Conservation (phyloP, 2,329 filamentous ascomycete species). For the Camillea tinctor region DNA sequence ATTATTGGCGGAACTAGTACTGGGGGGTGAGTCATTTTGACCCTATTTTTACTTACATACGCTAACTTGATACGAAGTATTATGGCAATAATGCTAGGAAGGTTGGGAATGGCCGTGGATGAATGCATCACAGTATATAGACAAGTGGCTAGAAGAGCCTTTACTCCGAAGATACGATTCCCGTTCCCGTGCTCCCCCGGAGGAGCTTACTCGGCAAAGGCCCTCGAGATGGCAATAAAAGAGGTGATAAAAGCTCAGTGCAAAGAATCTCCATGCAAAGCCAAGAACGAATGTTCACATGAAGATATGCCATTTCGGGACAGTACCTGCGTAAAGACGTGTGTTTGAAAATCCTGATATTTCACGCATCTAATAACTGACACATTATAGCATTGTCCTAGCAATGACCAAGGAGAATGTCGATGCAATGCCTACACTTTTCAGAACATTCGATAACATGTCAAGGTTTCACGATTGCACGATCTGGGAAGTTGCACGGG, state of each 20-base stretch:
- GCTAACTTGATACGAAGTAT: conserved; percentile 12
- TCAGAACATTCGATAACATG: conserved; percentile 28
- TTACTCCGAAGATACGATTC: conserved; percentile 18
- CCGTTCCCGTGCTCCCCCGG: conserved; percentile 11
- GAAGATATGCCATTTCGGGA: conserved; percentile 22
- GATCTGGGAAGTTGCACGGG: conserved; percentile 32
- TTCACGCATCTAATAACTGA: not conserved
- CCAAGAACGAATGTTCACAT: conserved; percentile 20
- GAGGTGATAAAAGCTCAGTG: conserved; percentile 17
- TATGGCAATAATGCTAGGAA: conserved; percentile 32
- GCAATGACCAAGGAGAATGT: conserved; percentile 31
- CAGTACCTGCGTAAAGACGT: conserved; percentile 26
- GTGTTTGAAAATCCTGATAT: conserved; percentile 1
- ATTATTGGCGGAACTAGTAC: conserved; percentile 27
- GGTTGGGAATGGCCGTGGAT: conserved; percentile 25
- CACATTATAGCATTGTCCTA: conserved; percentile 21
- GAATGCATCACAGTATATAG: conserved; percentile 25
- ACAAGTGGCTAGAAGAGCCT: conserved; percentile 17
- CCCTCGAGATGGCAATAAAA: conserved; percentile 26
- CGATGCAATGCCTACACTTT: conserved; percentile 25
- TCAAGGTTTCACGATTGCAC: conserved; percentile 18
- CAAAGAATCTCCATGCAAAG: conserved; percentile 9
- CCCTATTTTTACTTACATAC: not conserved
- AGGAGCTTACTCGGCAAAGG: conserved; percentile 25
- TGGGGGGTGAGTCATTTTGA: conserved; percentile 15